These are phyloP conservation scores for Prunus kanzakura DNA, from an alignment of 306 rosid genomes.

Conservation along the genomic window DNA sequence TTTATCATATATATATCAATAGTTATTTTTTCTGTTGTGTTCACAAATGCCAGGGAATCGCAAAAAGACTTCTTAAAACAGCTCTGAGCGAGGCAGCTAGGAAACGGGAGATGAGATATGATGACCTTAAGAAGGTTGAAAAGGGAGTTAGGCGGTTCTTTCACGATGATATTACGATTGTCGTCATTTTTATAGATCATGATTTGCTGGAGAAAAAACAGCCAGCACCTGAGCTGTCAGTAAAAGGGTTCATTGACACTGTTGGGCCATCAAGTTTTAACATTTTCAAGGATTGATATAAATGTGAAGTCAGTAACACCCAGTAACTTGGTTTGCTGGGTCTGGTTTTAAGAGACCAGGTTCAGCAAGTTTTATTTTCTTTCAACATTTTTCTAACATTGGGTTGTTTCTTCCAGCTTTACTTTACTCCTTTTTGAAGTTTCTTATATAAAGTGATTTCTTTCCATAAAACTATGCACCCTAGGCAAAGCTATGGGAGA, in stretches of 20 bases:
- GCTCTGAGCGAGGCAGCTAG: conserved; percentile 71
- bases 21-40: neutral
- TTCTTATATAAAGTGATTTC: conserved; percentile 17
- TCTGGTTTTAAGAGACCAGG: conserved; percentile 32
- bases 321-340: conserved; percentile 34
- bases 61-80: conserved; percentile 59
- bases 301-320: conserved; percentile 34
- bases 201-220: conserved; percentile 42
- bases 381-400: conserved; percentile 53
- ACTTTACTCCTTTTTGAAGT: conserved; percentile 15
- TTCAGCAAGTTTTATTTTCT: conserved; percentile 28
- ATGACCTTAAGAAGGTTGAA: conserved; percentile 66
- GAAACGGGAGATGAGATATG: conserved; percentile 66
- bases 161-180: conserved; percentile 81
- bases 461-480: neutral
- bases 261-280: conserved; percentile 70
- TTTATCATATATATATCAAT: neutral
- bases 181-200: conserved; percentile 74
- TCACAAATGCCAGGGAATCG: conserved; percentile 60
- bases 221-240: conserved; percentile 57
- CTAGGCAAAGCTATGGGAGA: conserved; percentile 12
- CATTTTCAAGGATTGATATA: conserved; percentile 39
- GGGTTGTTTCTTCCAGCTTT: conserved; percentile 39
- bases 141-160: conserved; percentile 62
- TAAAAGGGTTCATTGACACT: conserved; percentile 64